Evolutionary conservation across 768 basidiomycete genomes (phyloP).

Genomic region (Rhodotorula babjevae): DNA sequence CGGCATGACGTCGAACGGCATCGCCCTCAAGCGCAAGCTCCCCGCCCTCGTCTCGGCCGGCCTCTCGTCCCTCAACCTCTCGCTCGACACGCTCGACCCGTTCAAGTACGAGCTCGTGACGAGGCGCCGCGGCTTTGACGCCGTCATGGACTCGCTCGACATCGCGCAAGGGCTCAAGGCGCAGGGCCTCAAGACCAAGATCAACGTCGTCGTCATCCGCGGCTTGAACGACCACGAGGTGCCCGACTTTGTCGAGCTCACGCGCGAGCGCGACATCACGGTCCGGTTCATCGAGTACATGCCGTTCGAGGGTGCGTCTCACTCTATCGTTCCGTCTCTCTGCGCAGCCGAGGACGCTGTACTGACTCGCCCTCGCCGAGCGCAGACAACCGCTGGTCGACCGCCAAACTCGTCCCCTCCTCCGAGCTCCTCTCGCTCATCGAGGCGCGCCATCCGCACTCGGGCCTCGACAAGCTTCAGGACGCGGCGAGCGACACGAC

Average conservation of each 20-base stretch:
- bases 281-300: constrained; percentile 90
- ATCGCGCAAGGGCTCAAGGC: constrained; percentile 50
- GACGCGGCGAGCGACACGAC: constrained; percentile 76
- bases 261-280: constrained; percentile 59
- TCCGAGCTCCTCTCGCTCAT: constrained; percentile 59
- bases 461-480: constrained; percentile 52
- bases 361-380: not conserved
- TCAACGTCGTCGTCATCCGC: constrained; percentile 78
- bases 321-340: constrained; percentile 2
- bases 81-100: constrained; percentile 77
- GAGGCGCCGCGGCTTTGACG: constrained; percentile 60
- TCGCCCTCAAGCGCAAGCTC: constrained; percentile 69
- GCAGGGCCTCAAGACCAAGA: constrained; percentile 56
- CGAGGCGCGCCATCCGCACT: constrained; percentile 51
- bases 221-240: constrained; percentile 78
- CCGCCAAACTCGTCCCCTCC: constrained; percentile 76
- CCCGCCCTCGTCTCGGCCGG: constrained; percentile 64
- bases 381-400: constrained; percentile 77
- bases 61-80: constrained; percentile 65
- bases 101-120: constrained; percentile 86
- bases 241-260: constrained; percentile 71
- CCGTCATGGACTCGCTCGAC: constrained; percentile 65
- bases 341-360: not conserved
- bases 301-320: constrained; percentile 72
- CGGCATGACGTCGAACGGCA: constrained; percentile 80